Conservation (phyloP, 2,329 filamentous ascomycete species). For the Nectriaceae sp. region DNA sequence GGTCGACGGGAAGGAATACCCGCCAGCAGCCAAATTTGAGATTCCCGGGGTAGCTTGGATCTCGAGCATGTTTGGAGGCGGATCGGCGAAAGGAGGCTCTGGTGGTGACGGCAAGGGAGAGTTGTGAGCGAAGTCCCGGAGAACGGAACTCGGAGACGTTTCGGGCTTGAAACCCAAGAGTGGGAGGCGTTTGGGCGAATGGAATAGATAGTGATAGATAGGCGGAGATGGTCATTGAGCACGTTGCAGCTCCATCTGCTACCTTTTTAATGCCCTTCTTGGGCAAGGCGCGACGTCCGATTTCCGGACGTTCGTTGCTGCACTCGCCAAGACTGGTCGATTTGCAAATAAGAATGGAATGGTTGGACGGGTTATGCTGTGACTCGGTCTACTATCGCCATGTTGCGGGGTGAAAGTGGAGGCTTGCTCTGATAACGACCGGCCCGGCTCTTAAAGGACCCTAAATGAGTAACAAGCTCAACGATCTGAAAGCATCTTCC, state of each 20-base stretch:
- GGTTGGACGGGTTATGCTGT: constrained; percentile 5
- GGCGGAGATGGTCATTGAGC: too few relatives aligned
- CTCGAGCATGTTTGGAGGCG: constrained; percentile 27
- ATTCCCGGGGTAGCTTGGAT: constrained; percentile 44
- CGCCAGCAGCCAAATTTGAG: constrained; percentile 42
- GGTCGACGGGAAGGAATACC: constrained; percentile 47
- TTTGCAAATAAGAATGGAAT: constrained; percentile 15
- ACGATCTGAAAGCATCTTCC: not conserved
- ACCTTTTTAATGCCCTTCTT: too few relatives aligned
- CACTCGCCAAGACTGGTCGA: too few relatives aligned
- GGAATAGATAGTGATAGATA: too few relatives aligned
- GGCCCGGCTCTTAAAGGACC: not conserved
- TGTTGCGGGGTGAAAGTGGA: not conserved
- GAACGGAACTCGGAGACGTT: not conserved
- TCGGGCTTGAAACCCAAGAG: not conserved
- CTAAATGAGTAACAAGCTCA: not conserved
- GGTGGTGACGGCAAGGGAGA: constrained; percentile 17
- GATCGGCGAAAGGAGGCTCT: constrained; percentile 1
- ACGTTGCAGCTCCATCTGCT: not conserved
- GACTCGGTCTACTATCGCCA: not conserved
- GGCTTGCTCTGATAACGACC: not conserved
- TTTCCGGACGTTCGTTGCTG: too few relatives aligned
- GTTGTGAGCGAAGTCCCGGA: constrained; percentile 11
- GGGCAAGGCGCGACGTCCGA: too few relatives aligned
- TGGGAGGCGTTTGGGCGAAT: too few relatives aligned